A percentile compares a stretch with the other conserved stretches of the same genome.
These are phyloP conservation scores for Phytophthora podocarpi DNA, from an alignment of 352 stramenopile species.

Conservation along the genomic window DNA sequence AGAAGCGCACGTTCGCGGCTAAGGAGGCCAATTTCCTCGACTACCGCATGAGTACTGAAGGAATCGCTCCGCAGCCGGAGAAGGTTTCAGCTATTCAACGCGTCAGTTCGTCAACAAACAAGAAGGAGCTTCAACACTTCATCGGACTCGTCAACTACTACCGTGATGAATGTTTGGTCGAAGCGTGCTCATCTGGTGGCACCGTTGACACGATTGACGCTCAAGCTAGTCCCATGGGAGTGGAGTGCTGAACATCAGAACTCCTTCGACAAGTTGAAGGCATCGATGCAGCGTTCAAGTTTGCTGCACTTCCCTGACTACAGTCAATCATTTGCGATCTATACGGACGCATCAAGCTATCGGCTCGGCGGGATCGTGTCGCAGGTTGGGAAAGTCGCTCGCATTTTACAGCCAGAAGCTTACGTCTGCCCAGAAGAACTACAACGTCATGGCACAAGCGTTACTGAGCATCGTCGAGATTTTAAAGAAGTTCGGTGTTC, in stretches of 20 bases:
- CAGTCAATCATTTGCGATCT: not conserved
- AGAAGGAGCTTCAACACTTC: slow-evolving; percentile 1
- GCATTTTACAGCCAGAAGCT: too few relatives aligned
- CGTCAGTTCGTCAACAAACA: not conserved
- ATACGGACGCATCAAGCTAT: slow-evolving; percentile 3
- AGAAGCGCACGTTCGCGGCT: slow-evolving; percentile 4
- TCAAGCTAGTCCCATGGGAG: not conserved
- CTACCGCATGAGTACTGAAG: not conserved
- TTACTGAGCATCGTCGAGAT: too few relatives aligned
- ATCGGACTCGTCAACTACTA: slow-evolving; percentile 19
- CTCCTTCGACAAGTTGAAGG: slow-evolving; percentile 1
- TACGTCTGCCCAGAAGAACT: too few relatives aligned
- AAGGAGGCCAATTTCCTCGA: slow-evolving; percentile 2
- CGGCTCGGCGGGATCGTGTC: slow-evolving; percentile 6
- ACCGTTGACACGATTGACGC: not conserved
- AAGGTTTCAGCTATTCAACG: slow-evolving; percentile 6
- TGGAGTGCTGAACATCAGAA: not conserved
- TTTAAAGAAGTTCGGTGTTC: not conserved
- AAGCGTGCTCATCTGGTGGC: slow-evolving; percentile 1
- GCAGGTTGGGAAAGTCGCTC: not conserved
- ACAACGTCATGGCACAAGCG: too few relatives aligned
- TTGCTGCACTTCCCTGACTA: slow-evolving; percentile 10
- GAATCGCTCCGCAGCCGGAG: not conserved
- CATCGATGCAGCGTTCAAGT: not conserved
- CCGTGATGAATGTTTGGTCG: not conserved